Evolutionary conservation across 1,284 basidiomycete species (phyloP).

Genomic region (Moniliophthora roreri): DNA sequence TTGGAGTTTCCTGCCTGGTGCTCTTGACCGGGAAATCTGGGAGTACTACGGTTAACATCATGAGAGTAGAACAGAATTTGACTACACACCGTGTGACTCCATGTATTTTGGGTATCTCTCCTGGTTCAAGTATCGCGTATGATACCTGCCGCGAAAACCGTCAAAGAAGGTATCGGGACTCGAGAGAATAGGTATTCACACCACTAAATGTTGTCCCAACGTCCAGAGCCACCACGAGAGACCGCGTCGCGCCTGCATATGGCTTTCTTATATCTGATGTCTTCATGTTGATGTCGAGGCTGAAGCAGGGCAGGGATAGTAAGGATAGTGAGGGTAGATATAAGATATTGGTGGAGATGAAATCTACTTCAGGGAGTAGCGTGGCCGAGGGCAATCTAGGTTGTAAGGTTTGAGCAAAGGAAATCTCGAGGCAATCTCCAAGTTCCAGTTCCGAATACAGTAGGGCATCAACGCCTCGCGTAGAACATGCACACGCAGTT

Average conservation of each 20-base stretch:
- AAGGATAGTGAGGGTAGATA: too few relatives aligned
- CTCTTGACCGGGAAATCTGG: constrained; percentile 77
- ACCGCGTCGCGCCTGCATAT: constrained; percentile 58
- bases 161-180: constrained; percentile 5
- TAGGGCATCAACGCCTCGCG: neutral
- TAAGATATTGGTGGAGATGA: constrained; percentile 6
- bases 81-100: constrained; percentile 63
- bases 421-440: too few relatives aligned
- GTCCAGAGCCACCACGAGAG: constrained; percentile 73
- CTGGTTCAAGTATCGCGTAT: constrained; percentile 74
- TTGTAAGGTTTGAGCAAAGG: neutral
- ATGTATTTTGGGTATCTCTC: constrained; percentile 70
- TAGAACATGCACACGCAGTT: neutral
- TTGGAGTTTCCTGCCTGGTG: constrained; percentile 82
- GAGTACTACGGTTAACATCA: constrained; percentile 16
- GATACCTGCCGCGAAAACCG: constrained; percentile 44
- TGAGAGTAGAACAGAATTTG: neutral
- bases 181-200: constrained; percentile 29
- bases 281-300: constrained; percentile 32
- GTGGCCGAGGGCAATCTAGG: constrained; percentile 2
- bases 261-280: constrained; percentile 65
- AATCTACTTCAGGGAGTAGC: neutral
- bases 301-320: constrained; percentile 11
- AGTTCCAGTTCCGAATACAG: neutral
- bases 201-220: constrained; percentile 78